Conservation (phyloP, 208 protist species). For the Lotmaria passim region DNA sequence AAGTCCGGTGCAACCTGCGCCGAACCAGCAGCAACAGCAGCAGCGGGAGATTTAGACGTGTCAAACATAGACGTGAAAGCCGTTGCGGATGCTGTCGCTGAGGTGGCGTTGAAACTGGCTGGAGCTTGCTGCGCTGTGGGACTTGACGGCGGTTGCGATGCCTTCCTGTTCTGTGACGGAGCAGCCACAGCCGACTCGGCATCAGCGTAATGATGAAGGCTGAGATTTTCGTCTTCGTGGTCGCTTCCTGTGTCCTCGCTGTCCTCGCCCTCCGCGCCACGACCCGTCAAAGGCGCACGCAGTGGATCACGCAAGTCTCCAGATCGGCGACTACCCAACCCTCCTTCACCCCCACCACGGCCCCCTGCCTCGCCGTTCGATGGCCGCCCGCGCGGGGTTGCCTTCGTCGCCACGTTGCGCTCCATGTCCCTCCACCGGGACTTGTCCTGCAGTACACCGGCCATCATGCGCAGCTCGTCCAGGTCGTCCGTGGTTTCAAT, state of each 20-base stretch:
- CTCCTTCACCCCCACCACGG: slow-evolving; percentile 2
- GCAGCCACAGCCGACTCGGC: too few species aligned
- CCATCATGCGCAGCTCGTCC: slow-evolving; percentile 70
- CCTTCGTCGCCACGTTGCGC: slow-evolving; percentile 58
- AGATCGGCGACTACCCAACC: neutral
- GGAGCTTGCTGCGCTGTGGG: too few species aligned
- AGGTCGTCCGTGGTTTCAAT: slow-evolving; percentile 72
- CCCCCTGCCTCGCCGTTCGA: neutral
- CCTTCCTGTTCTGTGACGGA: too few species aligned
- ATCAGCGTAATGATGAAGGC: too few species aligned
- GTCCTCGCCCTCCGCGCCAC: slow-evolving; percentile 10
- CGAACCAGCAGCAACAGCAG: neutral
- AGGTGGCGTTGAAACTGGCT: too few species aligned
- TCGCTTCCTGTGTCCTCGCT: slow-evolving; percentile 1
- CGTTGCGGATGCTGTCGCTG: too few species aligned
- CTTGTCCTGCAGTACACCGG: slow-evolving; percentile 58
- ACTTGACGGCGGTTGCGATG: too few species aligned
- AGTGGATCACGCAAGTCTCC: slow-evolving; percentile 18
- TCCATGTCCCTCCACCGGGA: slow-evolving; percentile 64
- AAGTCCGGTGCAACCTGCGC: slow-evolving; percentile 20
- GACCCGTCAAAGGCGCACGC: slow-evolving; percentile 2
- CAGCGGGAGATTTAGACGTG: neutral
- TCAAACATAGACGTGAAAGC: neutral
- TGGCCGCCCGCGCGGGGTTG: neutral
- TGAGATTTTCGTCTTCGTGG: neutral